A percentile compares a stretch with the other conserved stretches of the same genome.
These are phyloP conservation scores for Agaricus sinodeliciosus DNA, from an alignment of 768 basidiomycete genomes.

Conservation along the genomic window DNA sequence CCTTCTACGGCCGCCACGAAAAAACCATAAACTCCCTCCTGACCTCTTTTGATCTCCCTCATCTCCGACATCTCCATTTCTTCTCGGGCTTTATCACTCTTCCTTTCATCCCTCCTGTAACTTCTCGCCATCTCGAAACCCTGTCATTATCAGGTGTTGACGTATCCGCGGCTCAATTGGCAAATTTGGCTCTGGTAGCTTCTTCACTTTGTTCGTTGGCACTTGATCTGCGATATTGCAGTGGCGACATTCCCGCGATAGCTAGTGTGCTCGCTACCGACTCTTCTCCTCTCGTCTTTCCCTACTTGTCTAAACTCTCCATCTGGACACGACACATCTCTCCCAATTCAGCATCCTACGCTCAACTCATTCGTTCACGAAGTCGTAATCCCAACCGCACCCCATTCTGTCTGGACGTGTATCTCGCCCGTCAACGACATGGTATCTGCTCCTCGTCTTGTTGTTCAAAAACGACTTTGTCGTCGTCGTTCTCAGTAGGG, in stretches of 20 bases:
- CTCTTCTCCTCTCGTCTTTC: neutral
- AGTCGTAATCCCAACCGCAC: neutral
- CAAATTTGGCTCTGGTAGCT: neutral
- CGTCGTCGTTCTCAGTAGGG: neutral
- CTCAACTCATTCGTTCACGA: neutral
- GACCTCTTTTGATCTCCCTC: constrained; percentile 2
- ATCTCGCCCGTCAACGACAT: neutral
- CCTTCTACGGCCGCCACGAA: constrained; percentile 5
- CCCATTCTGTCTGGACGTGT: neutral
- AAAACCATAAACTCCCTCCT: constrained; percentile 6
- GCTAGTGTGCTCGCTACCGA: neutral
- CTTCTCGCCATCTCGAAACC: neutral
- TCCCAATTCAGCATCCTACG: neutral
- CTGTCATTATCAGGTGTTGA: neutral
- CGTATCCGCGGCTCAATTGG: neutral
- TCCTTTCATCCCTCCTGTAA: constrained; percentile 3
- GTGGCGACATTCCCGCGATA: neutral
- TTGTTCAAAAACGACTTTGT: neutral
- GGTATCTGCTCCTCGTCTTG: neutral
- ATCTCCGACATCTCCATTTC: constrained; percentile 10
- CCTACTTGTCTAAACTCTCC: neutral
- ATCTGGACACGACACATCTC: constrained; percentile 6
- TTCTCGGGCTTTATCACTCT: constrained; percentile 9
- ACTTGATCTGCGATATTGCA: constrained; percentile 6
- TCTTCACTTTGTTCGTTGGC: constrained; percentile 1